A percentile compares a stretch with the other conserved stretches of the same genome.
Evolutionary conservation across 2,329 filamentous ascomycete species (phyloP).

Genomic region (Alternaria arbusti): DNA sequence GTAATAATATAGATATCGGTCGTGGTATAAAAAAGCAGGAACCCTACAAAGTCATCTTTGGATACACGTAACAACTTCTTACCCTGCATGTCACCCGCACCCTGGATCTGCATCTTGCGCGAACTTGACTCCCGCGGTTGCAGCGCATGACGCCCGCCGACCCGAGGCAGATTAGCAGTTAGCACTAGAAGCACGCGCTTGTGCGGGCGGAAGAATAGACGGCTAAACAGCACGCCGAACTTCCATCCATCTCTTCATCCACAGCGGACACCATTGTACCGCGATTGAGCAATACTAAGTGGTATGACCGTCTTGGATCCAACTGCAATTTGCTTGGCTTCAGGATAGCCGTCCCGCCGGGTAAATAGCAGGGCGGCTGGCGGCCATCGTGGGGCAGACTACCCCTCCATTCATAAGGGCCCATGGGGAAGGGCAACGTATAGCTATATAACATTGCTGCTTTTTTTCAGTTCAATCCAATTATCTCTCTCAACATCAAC

Average conservation of each 20-base stretch:
- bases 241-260: conserved; percentile 16
- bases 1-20: not conserved
- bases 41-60: not conserved
- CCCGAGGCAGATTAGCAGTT: conserved; percentile 24
- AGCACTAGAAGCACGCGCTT: conserved; percentile 11
- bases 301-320: conserved; percentile 22
- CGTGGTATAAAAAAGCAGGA: not conserved
- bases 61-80: not conserved
- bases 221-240: conserved; percentile 36
- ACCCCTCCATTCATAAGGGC: conserved; percentile 34
- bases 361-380: conserved; percentile 33
- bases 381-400: conserved; percentile 31
- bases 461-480: not conserved
- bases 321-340: conserved; percentile 23
- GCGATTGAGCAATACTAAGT: conserved; percentile 20
- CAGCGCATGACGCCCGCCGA: conserved; percentile 23
- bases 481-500: not conserved
- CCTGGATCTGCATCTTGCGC: not conserved
- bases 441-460: conserved; percentile 4
- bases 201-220: conserved; percentile 40
- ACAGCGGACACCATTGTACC: conserved; percentile 22
- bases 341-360: conserved; percentile 41
- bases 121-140: conserved; percentile 4
- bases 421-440: conserved; percentile 23
- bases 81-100: not conserved